Evolutionary conservation across 352 stramenopile species (phyloP).

Genomic region (Pythium scleroteichum): DNA sequence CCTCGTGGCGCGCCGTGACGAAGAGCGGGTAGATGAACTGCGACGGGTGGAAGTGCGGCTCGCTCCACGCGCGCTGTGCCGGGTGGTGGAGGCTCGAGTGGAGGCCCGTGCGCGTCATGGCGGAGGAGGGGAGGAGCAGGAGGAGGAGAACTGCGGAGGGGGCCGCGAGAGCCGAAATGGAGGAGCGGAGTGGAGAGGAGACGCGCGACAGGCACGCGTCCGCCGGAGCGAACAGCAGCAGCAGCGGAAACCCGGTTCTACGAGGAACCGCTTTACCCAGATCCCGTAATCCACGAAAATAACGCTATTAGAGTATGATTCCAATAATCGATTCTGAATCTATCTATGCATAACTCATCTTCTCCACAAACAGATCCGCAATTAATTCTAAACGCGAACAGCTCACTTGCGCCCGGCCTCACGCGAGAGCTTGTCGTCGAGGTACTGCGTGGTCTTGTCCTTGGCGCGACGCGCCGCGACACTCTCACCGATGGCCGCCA

Average conservation of each 20-base stretch:
- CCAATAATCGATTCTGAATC: background rate
- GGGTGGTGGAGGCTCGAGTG: conserved; percentile 85
- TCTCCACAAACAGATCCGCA: background rate
- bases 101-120: conserved; percentile 37
- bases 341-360: background rate
- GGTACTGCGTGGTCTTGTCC: conserved; percentile 76
- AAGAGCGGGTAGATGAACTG: conserved; percentile 92
- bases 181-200: background rate
- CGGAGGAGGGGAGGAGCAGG: background rate
- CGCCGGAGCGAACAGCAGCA: background rate
- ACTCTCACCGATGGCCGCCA: conserved; percentile 73
- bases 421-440: conserved; percentile 69
- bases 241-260: background rate
- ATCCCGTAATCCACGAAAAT: too few relatives aligned
- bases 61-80: conserved; percentile 80
- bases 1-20: conserved; percentile 68
- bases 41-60: conserved; percentile 85
- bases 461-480: conserved; percentile 65
- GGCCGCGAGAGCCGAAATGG: background rate
- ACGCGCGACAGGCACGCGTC: background rate
- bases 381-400: background rate
- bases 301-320: too few relatives aligned
- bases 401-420: background rate
- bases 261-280: too few relatives aligned
- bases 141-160: background rate